Conservation (phyloP, 1,284 basidiomycete genomes). For the Microbotryum silenes-acaulis region DNA sequence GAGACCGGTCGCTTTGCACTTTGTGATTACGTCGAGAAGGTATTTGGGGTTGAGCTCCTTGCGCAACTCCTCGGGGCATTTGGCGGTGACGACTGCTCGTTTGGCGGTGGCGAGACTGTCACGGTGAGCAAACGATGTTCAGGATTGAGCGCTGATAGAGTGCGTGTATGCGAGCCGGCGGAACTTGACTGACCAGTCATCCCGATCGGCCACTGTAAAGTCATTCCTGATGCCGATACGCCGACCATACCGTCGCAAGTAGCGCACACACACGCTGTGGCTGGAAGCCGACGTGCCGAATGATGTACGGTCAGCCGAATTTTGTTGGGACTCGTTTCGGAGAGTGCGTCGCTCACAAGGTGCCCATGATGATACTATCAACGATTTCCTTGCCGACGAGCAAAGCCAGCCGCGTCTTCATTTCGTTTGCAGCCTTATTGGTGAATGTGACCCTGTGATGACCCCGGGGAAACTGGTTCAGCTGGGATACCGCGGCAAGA, state of each 20-base stretch:
- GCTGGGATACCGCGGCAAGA: too few relatives aligned
- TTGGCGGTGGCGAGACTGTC: slow-evolving; percentile 47
- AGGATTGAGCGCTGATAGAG: background rate
- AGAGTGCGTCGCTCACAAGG: slow-evolving; percentile 25
- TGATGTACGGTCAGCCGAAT: too few relatives aligned
- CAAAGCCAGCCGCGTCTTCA: slow-evolving; percentile 62
- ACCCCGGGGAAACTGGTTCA: background rate
- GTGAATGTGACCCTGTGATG: slow-evolving; percentile 41
- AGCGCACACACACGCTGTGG: slow-evolving; percentile 20
- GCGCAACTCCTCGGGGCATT: slow-evolving; percentile 40
- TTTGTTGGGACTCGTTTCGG: too few relatives aligned
- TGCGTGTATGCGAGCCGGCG: background rate
- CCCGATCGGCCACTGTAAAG: slow-evolving; percentile 74
- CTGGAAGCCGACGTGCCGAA: background rate
- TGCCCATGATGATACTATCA: slow-evolving; percentile 52
- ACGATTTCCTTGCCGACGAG: slow-evolving; percentile 63
- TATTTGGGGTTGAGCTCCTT: slow-evolving; percentile 56
- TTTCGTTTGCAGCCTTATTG: slow-evolving; percentile 67
- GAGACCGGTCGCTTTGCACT: slow-evolving; percentile 67
- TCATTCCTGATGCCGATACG: slow-evolving; percentile 59
- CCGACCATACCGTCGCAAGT: slow-evolving; percentile 60
- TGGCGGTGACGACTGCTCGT: slow-evolving; percentile 43
- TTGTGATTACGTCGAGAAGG: slow-evolving; percentile 62
- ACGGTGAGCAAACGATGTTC: slow-evolving; percentile 3
- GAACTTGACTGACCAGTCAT: slow-evolving; percentile 57